Base-by-base conservation (phyloP, 768 basidiomycete genomes). In the Rhizopogon vinicolor region DNA sequence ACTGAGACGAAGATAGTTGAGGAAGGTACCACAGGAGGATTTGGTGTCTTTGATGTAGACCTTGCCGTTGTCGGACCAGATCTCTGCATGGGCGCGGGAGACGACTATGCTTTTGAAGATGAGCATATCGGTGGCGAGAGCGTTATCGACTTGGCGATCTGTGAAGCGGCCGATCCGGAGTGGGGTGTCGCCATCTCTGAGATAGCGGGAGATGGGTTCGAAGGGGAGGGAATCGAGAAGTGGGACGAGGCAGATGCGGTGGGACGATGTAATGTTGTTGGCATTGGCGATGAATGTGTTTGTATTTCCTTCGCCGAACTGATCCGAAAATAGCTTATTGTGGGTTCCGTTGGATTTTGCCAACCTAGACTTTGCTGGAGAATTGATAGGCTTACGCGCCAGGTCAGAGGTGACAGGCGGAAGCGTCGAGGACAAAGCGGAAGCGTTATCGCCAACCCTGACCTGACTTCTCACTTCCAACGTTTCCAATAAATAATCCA, bases 61-160 rank as follows among this genome's bases (percentile, higher is more conserved):
- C 68, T 84, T 80, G 16, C 79, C 79, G 0, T 62, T 58, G 59
- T 89, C 86, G 53, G 83, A 78, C 93, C 93, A 97, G 39, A 98
- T 85, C 78, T 98, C 96, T 0, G 96, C 96, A 68, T 98, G 96
- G 0, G 89, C 85, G 35, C 96, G 80, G 41, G 89, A 91, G 65
- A 98, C 94, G 69, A 98, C 96, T 72, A 97, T 98, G 70, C 83
- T 86, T 73, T 91, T 89, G 81, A 98, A 98, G 0, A 93, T 93
- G 49, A 98, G 85, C 66, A 93, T 93, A 71, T 85, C 86, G 35
- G 87, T 83, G 46, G 82, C 84, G 40, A 83, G 72, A 4, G 25
- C 25, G 25, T 25, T 25, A 25, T 25, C 25, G 25, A 25, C 25
- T 25, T 25, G 25, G 4, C 25, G 25, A 25, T 4, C 25, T 25